Evolutionary conservation across 257 asterid genomes (phyloP), one percentile per base, ranked within the genome.

Genomic region (Eustoma russellianum): DNA sequence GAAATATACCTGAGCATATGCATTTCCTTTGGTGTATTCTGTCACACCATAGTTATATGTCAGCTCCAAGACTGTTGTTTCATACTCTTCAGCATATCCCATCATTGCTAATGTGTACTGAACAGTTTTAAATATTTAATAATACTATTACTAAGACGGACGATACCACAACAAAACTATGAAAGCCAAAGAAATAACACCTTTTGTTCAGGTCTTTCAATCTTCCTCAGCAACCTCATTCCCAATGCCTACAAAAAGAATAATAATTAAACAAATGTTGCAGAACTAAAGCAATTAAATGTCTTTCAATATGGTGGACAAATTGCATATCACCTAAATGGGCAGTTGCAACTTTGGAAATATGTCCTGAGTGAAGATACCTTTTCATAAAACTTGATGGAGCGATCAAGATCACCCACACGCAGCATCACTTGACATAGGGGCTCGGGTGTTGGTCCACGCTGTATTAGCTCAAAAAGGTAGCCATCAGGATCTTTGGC

Each of bases 371-470:
- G 43, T 9, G 17, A 40, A 57, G 19, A 46, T 56, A 92, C 98
- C 98, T 85, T 88, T 76, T 88, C 97, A 59, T 92, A 92, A 61
- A 92, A 92, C 66, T 82, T 85, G 75, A 87, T 81, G n/a, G 98
- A 79, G 43, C 94, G 97, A 14, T 88, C 98, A 52, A 92, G 94
- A 75, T 92, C 95, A 60, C 98, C 98, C 61, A 92, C 98, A 62
- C 98, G 98, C 71, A 92, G 89, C 98, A 92, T 92, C 63, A 88
- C 98, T 79, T 92, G 98, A 67, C 98, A 92, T 52, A 92, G 94
- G 11, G 98, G 98, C 71, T 88, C 94, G 53, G 95, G 97, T 56
- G 97, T 88, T 15, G 94, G 83, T 38, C 83, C 94, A 13, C 97
- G 78, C 64, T 88, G 94, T 63, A 92, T 83, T 50, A 92, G 74